Evolutionary conservation across 768 basidiomycete species (phyloP), one percentile per base, ranked within the genome.

Genomic region (Calocybe cyanea): DNA sequence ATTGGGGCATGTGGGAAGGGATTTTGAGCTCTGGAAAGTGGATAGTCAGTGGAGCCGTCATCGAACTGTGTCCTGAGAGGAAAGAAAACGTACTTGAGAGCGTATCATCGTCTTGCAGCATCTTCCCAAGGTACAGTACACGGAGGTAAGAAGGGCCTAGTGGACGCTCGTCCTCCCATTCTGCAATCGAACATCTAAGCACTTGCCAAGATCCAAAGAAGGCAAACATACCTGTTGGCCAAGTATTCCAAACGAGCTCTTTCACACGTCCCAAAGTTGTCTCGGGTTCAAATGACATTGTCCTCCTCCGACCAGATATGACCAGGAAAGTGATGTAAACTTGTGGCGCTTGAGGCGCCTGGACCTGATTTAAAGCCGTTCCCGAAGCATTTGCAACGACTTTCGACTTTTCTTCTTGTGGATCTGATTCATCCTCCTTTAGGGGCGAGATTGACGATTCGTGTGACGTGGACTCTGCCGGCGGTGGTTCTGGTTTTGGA

Each of bases 21-120:
- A 73, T 63, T 49, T 67, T 71, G 20, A 72, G 63, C 49, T 68
- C 72, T 72, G 53, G 25, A 11, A 28, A 28, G 5, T 47, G 36
- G 44, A 33, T 8, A 25, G 21, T 52, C 15, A 53, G 46, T 34
- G 19, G 13, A 6, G 11, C 25, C 11, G 19, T n/a, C 2, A 38
- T 17, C 28, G 18, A 4, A 23, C 31, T 17, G n/a, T 13, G 31
- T 43, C 25, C 25, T 5, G 25, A 28, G 5, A 28, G 5, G 25
- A 21, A 42, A 37, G 39, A 35, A 35, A 34, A 63, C 82, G 57
- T 52, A 87, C 86, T 76, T 14, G 71, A 61, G 13, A 91, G 69
- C 2, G 83, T 85, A 44, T 90, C 87, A 23, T 91, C 88, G 57
- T 91, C 88, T 57, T 88, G 87, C n/a, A 89, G 63, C 59, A 91